Evolutionary conservation across 2,329 filamentous ascomycete species (phyloP), one percentile per base, ranked within the genome.

Genomic region (Alternaria viburni): DNA sequence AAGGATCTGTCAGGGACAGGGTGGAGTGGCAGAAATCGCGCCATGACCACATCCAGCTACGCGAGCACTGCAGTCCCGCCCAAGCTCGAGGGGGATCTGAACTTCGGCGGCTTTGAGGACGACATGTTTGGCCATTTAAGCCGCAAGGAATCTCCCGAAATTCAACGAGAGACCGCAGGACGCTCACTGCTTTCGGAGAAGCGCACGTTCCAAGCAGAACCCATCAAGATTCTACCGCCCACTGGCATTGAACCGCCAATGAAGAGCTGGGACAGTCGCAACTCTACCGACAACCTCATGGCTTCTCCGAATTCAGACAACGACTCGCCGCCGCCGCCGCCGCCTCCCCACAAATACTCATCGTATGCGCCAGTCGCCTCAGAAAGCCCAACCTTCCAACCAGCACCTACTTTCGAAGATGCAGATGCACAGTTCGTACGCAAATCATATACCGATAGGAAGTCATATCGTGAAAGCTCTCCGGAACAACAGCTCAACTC

Each of bases 231-330:
- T 56, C 79, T 85, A 67, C 78, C 78, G 58, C 79, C 80, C 30
- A 75, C 80, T 57, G 74, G 81, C 28, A 76, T 85, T 17, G 83
- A 85, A 57, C 76, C 81, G 17, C 84, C 85, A 15, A 83, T 84
- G 57, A 83, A 83, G 66, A 86, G 85, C 26, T 86, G 83, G 83
- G 82, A 81, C 57, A 86, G 84, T 69, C 83, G 82, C 56, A 81
- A 82, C 54, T 86, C 85, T 3, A 79, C 79, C 57, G 85, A 87
- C 56, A 82, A 82, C 32, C 76, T 86, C 50, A 84, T 87, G 62
- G 78, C 79, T 55, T 79, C 79, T 30, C 76, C 74, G 43, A 70
- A 78, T 43, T 77, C 80, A 49, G 74, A 80, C 65, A 51, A 76
- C 68, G 69, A 77, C 44, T 74, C 75, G 12, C 71, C 75, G 28